Percentiles rank a stretch among this genome's conserved stretches.
Evolutionary conservation across 495 filamentous ascomycete genomes (phyloP).

Genomic region (Haplographium delicatum): DNA sequence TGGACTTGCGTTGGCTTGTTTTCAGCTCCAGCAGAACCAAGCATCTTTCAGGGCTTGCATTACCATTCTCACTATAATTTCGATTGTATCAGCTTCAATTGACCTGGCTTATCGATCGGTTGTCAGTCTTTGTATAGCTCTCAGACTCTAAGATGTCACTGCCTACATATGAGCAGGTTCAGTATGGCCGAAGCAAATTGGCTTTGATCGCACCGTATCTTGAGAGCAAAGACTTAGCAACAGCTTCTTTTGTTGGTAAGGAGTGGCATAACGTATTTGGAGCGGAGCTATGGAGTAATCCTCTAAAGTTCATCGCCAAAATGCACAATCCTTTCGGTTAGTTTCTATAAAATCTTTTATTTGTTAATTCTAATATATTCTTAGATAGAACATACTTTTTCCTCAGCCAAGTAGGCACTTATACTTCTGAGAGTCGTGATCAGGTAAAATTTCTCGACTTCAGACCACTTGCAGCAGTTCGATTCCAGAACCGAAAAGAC

Average conservation of each 20-base stretch:
- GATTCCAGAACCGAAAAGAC: too few relatives aligned
- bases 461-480: too few relatives aligned
- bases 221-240: neutral
- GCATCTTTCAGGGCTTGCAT: neutral
- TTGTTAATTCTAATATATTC: too few relatives aligned
- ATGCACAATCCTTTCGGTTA: conserved; percentile 7
- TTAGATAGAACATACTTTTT: too few relatives aligned
- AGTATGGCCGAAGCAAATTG: neutral
- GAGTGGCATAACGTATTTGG: neutral
- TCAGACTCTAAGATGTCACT: conserved; percentile 9
- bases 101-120: neutral
- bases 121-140: neutral
- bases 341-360: too few relatives aligned
- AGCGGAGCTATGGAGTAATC: conserved; percentile 15
- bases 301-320: conserved; percentile 3
- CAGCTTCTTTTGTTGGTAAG: conserved; percentile 5
- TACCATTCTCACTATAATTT: neutral
- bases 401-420: too few relatives aligned
- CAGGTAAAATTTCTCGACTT: too few relatives aligned
- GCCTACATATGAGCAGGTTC: conserved; percentile 11
- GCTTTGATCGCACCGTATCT: conserved; percentile 11
- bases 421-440: too few relatives aligned
- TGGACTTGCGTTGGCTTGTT: too few relatives aligned
- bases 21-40: too few relatives aligned
- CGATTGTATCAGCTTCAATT: neutral